These are phyloP conservation scores for Paramecium sonneborni DNA, from an alignment of 73 alveolate genomes.

Conservation along the genomic window DNA sequence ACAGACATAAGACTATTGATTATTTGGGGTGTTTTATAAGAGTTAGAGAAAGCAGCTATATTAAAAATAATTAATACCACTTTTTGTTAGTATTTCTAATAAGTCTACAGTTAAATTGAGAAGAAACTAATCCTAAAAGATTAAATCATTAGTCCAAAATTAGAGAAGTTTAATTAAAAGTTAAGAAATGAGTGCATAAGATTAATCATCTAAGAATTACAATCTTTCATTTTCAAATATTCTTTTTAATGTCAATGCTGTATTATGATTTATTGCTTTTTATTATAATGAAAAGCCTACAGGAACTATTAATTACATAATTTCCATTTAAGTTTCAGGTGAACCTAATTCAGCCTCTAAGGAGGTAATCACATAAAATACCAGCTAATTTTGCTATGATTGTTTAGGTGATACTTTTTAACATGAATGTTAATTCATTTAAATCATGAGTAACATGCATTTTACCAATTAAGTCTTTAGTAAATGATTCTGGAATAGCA, in stretches of 20 bases:
- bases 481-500: conserved; percentile 83
- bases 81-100: conserved; percentile 72
- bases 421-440: conserved; percentile 78
- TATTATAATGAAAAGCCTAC: conserved; percentile 76
- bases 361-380: conserved; percentile 29
- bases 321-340: conserved; percentile 43
- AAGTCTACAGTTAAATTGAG: conserved; percentile 77
- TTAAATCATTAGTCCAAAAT: conserved; percentile 83
- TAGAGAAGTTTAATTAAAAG: conserved; percentile 61
- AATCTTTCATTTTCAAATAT: conserved; percentile 61
- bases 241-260: conserved; percentile 57
- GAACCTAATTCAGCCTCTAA: conserved; percentile 60
- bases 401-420: conserved; percentile 72
- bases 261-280: conserved; percentile 58
- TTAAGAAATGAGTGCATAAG: conserved; percentile 24
- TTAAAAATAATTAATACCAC: not conserved
- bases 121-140: conserved; percentile 75
- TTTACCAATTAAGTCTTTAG: conserved; percentile 66
- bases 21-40: conserved; percentile 46
- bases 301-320: conserved; percentile 70
- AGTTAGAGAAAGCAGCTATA: not conserved
- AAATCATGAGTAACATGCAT: conserved; percentile 79
- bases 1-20: conserved; percentile 59
- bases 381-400: conserved; percentile 83
- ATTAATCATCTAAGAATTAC: conserved; percentile 53